Percentiles rank a stretch among this genome's conserved stretches.
These are phyloP conservation scores for Hypericum androsaemum DNA, from an alignment of 345 rosid genomes.

Conservation along the genomic window DNA sequence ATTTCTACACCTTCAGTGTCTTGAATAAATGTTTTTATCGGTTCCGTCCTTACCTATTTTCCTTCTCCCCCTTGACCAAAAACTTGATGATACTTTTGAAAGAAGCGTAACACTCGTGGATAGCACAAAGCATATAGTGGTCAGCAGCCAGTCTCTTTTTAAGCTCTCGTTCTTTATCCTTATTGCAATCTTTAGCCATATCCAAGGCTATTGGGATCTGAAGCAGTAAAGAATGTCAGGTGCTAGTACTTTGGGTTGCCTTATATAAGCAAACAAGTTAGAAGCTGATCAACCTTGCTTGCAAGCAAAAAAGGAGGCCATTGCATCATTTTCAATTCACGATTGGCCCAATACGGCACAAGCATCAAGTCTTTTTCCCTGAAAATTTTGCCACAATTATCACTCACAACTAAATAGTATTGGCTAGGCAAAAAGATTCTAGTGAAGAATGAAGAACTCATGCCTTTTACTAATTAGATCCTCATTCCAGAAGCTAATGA, in stretches of 20 bases:
- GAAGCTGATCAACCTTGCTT: conserved; percentile 33
- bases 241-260: conserved; percentile 1
- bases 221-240: conserved; percentile 7
- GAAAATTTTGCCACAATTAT: not conserved
- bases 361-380: conserved; percentile 49
- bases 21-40: not conserved
- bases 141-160: conserved; percentile 39
- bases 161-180: conserved; percentile 37
- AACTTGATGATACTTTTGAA: conserved; percentile 34
- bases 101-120: conserved; percentile 46
- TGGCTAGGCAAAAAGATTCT: not conserved
- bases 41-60: conserved; percentile 24
- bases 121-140: conserved; percentile 43
- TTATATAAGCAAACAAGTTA: not conserved
- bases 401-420: too few relatives aligned
- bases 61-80: conserved; percentile 39
- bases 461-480: conserved; percentile 46
- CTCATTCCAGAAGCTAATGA: conserved; percentile 51
- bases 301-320: conserved; percentile 62
- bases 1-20: not conserved
- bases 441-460: not conserved
- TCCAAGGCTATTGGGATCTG: conserved; percentile 59
- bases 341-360: conserved; percentile 50
- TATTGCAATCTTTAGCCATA: conserved; percentile 50
- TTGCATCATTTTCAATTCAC: conserved; percentile 35